These are phyloP conservation scores for Pseudogymnoascus sp. DNA, from an alignment of 2,329 filamentous ascomycete genomes.

Conservation along the genomic window DNA sequence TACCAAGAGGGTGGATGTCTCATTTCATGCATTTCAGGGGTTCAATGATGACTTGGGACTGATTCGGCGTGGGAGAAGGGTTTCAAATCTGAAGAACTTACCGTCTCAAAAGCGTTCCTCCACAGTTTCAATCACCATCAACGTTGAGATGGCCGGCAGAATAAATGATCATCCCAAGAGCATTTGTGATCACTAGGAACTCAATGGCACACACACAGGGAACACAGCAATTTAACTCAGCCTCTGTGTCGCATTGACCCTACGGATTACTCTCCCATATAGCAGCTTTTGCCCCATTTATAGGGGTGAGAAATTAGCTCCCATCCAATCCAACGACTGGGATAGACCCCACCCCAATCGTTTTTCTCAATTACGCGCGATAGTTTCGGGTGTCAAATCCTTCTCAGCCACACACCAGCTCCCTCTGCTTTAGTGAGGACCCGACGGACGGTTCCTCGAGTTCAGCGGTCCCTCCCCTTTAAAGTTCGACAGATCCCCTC, in stretches of 20 bases:
- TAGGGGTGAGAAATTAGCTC: slow-evolving; percentile 6
- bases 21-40: slow-evolving; percentile 3
- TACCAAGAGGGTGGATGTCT: slow-evolving; percentile 1
- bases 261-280: not conserved
- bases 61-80: not conserved
- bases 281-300: not conserved
- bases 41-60: not conserved
- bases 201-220: not conserved
- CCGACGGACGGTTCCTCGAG: not conserved
- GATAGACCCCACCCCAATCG: not conserved
- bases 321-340: not conserved
- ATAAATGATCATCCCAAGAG: not conserved
- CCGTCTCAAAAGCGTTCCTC: not conserved
- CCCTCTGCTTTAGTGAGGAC: not conserved
- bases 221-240: not conserved
- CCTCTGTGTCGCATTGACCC: not conserved
- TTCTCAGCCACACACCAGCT: not conserved
- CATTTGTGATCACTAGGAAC: not conserved
- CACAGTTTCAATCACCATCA: not conserved
- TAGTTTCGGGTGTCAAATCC: not conserved
- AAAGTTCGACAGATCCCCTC: slow-evolving; percentile 3
- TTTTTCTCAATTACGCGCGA: not conserved
- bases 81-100: not conserved
- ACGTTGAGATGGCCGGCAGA: not conserved
- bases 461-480: not conserved